Conservation (phyloP, 805 yeast genomes). For the Tetrapisispora phaffii region DNA sequence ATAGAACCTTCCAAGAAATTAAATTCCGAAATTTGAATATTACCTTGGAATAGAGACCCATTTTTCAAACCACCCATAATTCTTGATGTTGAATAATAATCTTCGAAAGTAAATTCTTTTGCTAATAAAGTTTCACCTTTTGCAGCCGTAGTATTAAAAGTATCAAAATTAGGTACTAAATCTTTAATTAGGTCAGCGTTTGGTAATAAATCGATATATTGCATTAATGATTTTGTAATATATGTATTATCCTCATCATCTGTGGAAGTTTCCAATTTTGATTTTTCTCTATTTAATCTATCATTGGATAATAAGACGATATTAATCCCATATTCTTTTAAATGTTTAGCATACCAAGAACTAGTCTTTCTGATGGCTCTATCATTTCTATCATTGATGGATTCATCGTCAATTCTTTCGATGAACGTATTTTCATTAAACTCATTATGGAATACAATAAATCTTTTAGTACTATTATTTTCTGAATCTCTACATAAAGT, state of each 20-base stretch:
- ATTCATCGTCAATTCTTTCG: slow-evolving; percentile 51
- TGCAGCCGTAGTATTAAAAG: slow-evolving; percentile 19
- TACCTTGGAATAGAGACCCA: slow-evolving; percentile 83
- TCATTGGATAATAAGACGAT: slow-evolving; percentile 70
- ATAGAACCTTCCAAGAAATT: slow-evolving; percentile 85
- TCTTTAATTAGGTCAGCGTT: slow-evolving; percentile 69
- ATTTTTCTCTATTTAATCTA: slow-evolving; percentile 49
- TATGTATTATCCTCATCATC: slow-evolving; percentile 17
- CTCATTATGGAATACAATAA: slow-evolving; percentile 88
- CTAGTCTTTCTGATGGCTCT: slow-evolving; percentile 74
- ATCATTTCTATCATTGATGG: slow-evolving; percentile 84
- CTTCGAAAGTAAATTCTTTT: slow-evolving; percentile 57
- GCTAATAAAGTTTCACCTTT: slow-evolving; percentile 15
- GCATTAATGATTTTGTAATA: slow-evolving; percentile 45
- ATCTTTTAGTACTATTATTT: slow-evolving; percentile 59
- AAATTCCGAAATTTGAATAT: slow-evolving; percentile 68
- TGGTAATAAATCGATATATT: slow-evolving; percentile 63
- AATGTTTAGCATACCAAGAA: slow-evolving; percentile 62
- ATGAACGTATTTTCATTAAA: slow-evolving; percentile 65
- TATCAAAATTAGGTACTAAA: slow-evolving; percentile 52
- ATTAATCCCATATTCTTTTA: slow-evolving; percentile 36
- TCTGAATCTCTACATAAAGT: slow-evolving; percentile 50
- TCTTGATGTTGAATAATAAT: slow-evolving; percentile 70
- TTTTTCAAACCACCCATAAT: slow-evolving; percentile 83
- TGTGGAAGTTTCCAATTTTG: slow-evolving; percentile 37